Evolutionary conservation across 768 basidiomycete genomes (phyloP), one percentile per base, ranked within the genome.

Genomic region (Lentinus tigrinus): DNA sequence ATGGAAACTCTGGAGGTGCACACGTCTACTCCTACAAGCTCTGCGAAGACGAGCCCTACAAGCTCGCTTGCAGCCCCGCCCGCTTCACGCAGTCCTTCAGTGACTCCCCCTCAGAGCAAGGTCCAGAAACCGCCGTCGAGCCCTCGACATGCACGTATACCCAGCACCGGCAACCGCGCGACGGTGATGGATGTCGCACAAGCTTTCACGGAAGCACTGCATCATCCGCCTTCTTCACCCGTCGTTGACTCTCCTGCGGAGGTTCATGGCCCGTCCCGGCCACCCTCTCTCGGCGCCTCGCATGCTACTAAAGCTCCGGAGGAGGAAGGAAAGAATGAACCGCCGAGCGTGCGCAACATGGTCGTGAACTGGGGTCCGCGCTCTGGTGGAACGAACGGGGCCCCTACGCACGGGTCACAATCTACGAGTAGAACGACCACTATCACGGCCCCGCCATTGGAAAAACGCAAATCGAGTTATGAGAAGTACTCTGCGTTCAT

Each of bases 121-220:
- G 34, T 27, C 3, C 54, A 56, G 46, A 58, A 51, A 48, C 23
- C 54, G 9, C 67, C 67, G 24, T 31, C 62, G 3, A 71, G 78
- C 1, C 76, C 81, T 5, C 78, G 77, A 51, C 81, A 80, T 64
- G 57, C 73, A 44, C 84, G 88, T 21, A 85, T 86, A 51, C 83
- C 88, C 4, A 89, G 83, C 65, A 81, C 87, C 5, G 87, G 88
- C 16, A 83, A 81, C 52, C 76, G 91, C 58, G 82, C 87, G 19
- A 83, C 84, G 14, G 88, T 85, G 23, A 91, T 92, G 90, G 88
- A 92, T 40, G 82, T 92, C 11, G 88, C 88, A 3, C 86, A 85
- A 67, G 80, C 81, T 9, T 68, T 90, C 43, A 55, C 39, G 23
- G 59, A 63, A 54, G 57, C 49, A 4, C 40, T 61, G 19, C 54